phyloP scores from a whole-genome alignment of 768 basidiomycete genomes.

The Xerocomellus chrysenteron region DNA sequence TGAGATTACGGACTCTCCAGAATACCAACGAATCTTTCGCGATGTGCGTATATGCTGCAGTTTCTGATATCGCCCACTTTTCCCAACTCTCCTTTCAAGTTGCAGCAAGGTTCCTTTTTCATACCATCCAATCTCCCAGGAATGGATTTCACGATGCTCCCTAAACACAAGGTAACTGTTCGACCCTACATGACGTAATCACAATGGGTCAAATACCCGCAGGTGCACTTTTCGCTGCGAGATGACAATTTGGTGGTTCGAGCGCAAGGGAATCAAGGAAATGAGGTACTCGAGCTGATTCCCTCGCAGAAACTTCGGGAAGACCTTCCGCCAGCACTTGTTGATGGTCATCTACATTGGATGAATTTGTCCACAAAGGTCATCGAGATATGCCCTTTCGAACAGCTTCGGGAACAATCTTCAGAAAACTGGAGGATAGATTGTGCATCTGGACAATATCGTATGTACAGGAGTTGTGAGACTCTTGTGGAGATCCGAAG shows the following conservation, averaged over 20 bases:
- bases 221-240: background rate
- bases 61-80: no score
- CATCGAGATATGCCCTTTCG: conserved; percentile 27
- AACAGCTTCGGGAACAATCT: conserved; percentile 19
- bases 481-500: conserved; percentile 22
- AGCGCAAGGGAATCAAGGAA: background rate
- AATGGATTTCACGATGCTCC: background rate
- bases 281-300: background rate
- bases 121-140: background rate
- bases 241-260: background rate
- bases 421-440: conserved; percentile 21
- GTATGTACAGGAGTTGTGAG: background rate
- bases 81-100: background rate
- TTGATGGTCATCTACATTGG: conserved; percentile 24
- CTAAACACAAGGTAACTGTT: background rate
- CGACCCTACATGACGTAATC: background rate
- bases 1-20: no score
- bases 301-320: background rate
- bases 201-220: background rate
- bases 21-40: background rate
- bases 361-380: conserved; percentile 10
- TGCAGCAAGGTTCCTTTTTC: background rate
- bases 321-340: background rate
- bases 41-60: background rate
- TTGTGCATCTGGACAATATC: background rate